Evolutionary conservation across 2,329 filamentous ascomycete genomes (phyloP).

Genomic region (Sclerotinia spermophila): DNA sequence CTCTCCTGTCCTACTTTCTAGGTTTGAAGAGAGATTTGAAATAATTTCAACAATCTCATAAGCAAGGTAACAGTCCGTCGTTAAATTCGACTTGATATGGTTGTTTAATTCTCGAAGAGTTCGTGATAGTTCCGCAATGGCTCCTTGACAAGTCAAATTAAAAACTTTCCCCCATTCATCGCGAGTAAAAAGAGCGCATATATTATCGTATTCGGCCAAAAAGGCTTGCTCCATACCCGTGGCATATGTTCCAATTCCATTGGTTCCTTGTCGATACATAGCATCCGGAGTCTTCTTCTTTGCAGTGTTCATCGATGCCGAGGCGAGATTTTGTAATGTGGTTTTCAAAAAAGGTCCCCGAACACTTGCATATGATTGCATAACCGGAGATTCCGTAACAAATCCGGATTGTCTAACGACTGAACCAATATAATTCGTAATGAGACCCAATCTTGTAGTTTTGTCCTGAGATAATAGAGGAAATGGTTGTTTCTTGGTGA

Average conservation of each 20-base stretch:
- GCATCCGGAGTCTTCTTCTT: conserved; percentile 77
- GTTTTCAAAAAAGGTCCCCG: conserved; percentile 81
- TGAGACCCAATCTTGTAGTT: conserved; percentile 69
- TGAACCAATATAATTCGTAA: conserved; percentile 72
- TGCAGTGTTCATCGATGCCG: conserved; percentile 77
- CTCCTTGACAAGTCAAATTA: conserved; percentile 70
- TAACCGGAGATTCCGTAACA: conserved; percentile 63
- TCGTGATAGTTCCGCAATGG: conserved; percentile 77
- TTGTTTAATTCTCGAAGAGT: conserved; percentile 85
- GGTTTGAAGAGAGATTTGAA: conserved; percentile 69
- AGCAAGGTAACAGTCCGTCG: conserved; percentile 89
- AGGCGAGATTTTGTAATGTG: conserved; percentile 80
- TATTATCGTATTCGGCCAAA: conserved; percentile 83
- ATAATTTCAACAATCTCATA: conserved; percentile 95
- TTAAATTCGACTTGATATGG: conserved; percentile 81
- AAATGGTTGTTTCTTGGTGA: conserved; percentile 85
- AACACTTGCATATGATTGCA: conserved; percentile 80
- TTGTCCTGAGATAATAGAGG: conserved; percentile 75
- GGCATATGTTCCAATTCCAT: conserved; percentile 86
- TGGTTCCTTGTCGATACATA: conserved; percentile 82
- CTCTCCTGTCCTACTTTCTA: conserved; percentile 81
- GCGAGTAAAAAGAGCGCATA: conserved; percentile 78
- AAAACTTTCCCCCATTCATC: conserved; percentile 82
- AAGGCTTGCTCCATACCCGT: conserved; percentile 85
- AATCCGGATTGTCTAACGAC: conserved; percentile 47